Conservation (phyloP, 768 basidiomycete species). For the Kwoniella botswanensis region DNA sequence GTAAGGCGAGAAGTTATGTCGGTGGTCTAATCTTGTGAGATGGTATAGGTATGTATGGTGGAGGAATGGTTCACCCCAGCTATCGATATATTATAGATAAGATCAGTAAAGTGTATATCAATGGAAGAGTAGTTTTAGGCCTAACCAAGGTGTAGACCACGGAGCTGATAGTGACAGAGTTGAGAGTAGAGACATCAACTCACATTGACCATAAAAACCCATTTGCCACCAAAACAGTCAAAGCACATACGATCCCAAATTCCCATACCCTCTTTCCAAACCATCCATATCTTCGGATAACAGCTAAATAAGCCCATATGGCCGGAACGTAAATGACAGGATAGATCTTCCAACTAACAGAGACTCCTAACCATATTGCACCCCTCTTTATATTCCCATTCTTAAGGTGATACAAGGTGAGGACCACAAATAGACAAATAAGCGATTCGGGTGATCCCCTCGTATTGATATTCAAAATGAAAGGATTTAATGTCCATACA, state of each 20-base stretch:
- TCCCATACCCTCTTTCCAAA: slow-evolving; percentile 62
- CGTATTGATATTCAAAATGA: slow-evolving; percentile 94
- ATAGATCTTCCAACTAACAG: slow-evolving; percentile 97
- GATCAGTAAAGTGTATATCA: no score
- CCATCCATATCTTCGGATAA: slow-evolving; percentile 32
- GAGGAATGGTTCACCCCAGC: slow-evolving; percentile 94
- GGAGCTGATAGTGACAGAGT: not conserved
- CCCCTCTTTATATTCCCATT: slow-evolving; percentile 64
- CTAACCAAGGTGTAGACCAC: no score
- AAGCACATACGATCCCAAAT: slow-evolving; percentile 73
- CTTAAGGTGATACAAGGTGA: slow-evolving; percentile 65
- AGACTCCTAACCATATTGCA: slow-evolving; percentile 76
- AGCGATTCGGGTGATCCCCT: slow-evolving; percentile 94
- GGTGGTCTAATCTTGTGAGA: slow-evolving; percentile 85
- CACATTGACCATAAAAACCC: slow-evolving; percentile 75
- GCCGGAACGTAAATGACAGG: slow-evolving; percentile 88
- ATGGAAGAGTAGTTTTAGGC: no score
- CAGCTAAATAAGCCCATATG: slow-evolving; percentile 64
- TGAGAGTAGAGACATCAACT: slow-evolving; percentile 52
- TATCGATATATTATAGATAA: slow-evolving; percentile 53
- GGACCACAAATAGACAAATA: slow-evolving; percentile 77
- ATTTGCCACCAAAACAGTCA: slow-evolving; percentile 71
- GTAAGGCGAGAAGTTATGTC: slow-evolving; percentile 98
- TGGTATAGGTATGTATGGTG: slow-evolving; percentile 94
- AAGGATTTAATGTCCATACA: slow-evolving; percentile 86